Conservation (phyloP, 257 asterid species). For the Jasminum sambac region DNA sequence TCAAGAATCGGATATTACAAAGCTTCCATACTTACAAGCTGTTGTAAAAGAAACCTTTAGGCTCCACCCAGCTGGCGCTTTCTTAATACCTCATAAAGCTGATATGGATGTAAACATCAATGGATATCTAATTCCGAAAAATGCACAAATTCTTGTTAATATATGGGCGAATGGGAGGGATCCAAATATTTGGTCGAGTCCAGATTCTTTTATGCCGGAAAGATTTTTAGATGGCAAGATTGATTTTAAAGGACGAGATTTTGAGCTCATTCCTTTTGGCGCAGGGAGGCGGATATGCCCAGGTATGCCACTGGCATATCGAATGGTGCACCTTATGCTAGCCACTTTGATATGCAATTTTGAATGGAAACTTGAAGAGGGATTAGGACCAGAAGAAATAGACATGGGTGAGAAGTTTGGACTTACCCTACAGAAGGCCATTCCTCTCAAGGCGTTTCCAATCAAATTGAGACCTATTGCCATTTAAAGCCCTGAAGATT, state of each 20-base stretch:
- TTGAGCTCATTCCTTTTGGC: too few species aligned
- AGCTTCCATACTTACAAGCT: too few species aligned
- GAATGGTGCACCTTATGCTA: conserved; percentile 12
- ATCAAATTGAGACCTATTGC: not conserved
- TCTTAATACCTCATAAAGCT: conserved; percentile 14
- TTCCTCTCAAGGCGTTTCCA: conserved; percentile 9
- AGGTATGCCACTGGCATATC: conserved; percentile 18
- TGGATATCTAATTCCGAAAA: conserved; percentile 4
- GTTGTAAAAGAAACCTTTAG: too few species aligned
- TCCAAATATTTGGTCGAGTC: too few species aligned
- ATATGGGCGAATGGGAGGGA: too few species aligned
- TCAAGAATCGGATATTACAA: too few species aligned
- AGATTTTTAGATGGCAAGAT: too few species aligned
- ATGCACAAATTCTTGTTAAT: too few species aligned
- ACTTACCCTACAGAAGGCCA: conserved; percentile 11
- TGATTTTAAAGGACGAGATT: too few species aligned
- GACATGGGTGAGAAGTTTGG: conserved; percentile 19
- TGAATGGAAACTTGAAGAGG: conserved; percentile 27
- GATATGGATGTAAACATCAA: not conserved
- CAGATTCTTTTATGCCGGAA: too few species aligned
- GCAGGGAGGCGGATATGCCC: too few species aligned
- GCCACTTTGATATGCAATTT: conserved; percentile 11
- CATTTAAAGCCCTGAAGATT: not conserved
- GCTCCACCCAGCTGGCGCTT: conserved; percentile 1
- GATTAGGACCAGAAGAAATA: not conserved